Conservation (phyloP, 2,329 filamentous ascomycete genomes). For the Lachnellula cervina region DNA sequence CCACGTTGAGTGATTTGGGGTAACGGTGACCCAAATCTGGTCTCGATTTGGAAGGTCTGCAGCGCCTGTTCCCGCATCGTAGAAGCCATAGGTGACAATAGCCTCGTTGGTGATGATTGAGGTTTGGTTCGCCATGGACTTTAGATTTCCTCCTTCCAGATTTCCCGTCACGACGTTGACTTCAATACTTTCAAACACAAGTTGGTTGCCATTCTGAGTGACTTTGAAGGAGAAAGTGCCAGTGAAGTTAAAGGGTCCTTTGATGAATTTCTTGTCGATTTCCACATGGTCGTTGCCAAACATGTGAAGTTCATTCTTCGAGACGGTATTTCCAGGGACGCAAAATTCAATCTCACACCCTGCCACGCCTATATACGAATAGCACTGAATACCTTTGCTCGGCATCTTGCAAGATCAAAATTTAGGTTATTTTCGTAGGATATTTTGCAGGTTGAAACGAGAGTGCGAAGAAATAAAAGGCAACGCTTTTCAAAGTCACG, state of each 20-base stretch:
- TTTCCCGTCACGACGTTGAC: conserved; percentile 43
- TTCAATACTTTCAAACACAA: conserved; percentile 41
- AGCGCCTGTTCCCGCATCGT: conserved; percentile 42
- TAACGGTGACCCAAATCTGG: conserved; percentile 43
- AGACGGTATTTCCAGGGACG: conserved; percentile 37
- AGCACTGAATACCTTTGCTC: conserved; percentile 37
- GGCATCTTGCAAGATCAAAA: conserved; percentile 33
- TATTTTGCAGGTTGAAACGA: background rate
- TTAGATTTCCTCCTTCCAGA: conserved; percentile 35
- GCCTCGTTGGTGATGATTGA: conserved; percentile 32
- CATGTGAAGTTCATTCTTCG: conserved; percentile 30
- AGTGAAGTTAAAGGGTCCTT: conserved; percentile 38
- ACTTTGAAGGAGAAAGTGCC: conserved; percentile 42
- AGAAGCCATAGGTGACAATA: conserved; percentile 44
- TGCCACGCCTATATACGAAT: conserved; percentile 37
- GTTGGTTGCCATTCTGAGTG: conserved; percentile 35
- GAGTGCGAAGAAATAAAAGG: background rate
- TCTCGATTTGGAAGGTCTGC: conserved; percentile 39
- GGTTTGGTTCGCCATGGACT: conserved; percentile 19
- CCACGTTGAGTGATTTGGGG: conserved; percentile 39
- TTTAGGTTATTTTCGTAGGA: background rate
- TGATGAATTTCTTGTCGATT: conserved; percentile 41
- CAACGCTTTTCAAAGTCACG: background rate
- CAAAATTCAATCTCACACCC: conserved; percentile 41
- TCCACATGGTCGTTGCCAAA: conserved; percentile 40